Evolutionary conservation across 2,329 filamentous ascomycete genomes (phyloP).

Genomic region (Botrytis fragariae): DNA sequence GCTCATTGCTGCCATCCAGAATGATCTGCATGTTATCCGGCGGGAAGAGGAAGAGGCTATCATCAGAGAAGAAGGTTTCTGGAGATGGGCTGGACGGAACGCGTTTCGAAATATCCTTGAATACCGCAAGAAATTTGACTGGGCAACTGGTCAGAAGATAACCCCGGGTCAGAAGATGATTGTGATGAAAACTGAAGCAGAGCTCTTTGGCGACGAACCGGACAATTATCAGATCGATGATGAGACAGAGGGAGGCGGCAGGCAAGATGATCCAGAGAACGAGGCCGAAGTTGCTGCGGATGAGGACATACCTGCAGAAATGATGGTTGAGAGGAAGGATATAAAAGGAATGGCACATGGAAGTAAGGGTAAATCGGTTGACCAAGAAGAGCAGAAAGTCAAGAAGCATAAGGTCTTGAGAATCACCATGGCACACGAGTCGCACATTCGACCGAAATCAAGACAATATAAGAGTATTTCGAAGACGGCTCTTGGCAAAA

Average conservation of each 20-base stretch:
- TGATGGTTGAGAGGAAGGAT: background rate
- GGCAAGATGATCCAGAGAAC: background rate
- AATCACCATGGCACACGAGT: slow-evolving; percentile 1
- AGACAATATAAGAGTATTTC: background rate
- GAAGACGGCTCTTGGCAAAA: background rate
- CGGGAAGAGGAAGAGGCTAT: slow-evolving; percentile 32
- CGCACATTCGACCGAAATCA: background rate
- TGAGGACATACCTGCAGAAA: too few species aligned
- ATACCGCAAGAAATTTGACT: slow-evolving; percentile 32
- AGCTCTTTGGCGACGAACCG: slow-evolving; percentile 5
- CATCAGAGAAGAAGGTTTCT: slow-evolving; percentile 36
- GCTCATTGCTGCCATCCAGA: slow-evolving; percentile 31
- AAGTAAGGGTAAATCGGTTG: background rate
- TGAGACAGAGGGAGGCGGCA: background rate
- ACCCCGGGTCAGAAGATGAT: slow-evolving; percentile 30
- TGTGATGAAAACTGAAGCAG: background rate
- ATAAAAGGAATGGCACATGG: background rate
- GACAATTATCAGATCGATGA: background rate
- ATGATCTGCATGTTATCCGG: slow-evolving; percentile 33
- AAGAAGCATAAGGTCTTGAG: background rate
- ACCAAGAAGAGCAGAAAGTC: background rate
- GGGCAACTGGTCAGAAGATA: slow-evolving; percentile 36
- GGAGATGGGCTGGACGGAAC: slow-evolving; percentile 36
- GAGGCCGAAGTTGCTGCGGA: background rate
- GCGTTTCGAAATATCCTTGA: slow-evolving; percentile 28